Evolutionary conservation across 1,284 basidiomycete species (phyloP), one percentile per base, ranked within the genome.

Genomic region (Austroboletus novae-zelandiae): DNA sequence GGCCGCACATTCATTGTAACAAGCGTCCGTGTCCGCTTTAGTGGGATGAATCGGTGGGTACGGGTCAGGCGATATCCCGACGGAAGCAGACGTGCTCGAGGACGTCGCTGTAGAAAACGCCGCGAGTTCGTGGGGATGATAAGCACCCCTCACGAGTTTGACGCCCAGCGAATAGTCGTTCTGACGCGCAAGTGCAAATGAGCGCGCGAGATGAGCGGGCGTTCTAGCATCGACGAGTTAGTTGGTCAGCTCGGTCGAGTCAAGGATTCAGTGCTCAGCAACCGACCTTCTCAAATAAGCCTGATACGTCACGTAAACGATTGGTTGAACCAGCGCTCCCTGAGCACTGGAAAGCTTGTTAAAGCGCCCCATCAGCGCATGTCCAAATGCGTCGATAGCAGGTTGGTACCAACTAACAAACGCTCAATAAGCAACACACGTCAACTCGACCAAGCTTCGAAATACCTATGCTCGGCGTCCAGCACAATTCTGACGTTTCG

Each of bases 121-220:
- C 17, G 74, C 73, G 41, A 83, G 64, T 66, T 98, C 96, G 49
- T 87, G 78, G 2, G 84, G 79, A 61, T 95, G 90, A 69, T 98
- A 98, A 2, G 95, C 95, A 0, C 95, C 96, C 23, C 96, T 84
- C 31, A 98, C 95, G 50, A 98, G 86, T 72, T 98, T 98, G 55
- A 95, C 84, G 15, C 95, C 95, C 2, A 98, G 79, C 0, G 88
- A 77, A 67, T 94, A 98, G 40, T 80, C 77, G 58, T 85, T 75
- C 42, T 67, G 69, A 55, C 81, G 75, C 9, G 95, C 89, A 49
- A 91, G 84, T n/a, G 72, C 71, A 41, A 95, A 70, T 31, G 84
- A 80, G 29, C 80, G 79, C 0, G 72, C 72, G 17, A 97, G 78
- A 55, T 93, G 84, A 23, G 73, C 67, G 0, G 86, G 86, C 1